phyloP scores from a whole-genome alignment of 164 flowering plant genomes.

The Tetracentron sinense region DNA sequence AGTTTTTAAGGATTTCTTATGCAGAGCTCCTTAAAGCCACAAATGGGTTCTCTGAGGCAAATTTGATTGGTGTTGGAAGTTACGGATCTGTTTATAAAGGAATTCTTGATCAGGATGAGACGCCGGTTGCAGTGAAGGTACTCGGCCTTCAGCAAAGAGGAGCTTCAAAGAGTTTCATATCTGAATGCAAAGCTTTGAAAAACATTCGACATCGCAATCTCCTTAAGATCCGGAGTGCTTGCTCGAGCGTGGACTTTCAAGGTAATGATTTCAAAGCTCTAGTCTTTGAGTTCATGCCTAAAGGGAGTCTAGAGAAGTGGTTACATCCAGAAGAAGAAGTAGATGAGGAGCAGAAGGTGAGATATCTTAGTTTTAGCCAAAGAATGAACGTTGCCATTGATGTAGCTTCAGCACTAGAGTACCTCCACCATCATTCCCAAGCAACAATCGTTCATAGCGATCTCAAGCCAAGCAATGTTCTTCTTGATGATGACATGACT shows the following conservation, averaged over 20 bases:
- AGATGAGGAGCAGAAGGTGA: neutral
- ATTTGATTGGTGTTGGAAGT: slow-evolving; percentile 5
- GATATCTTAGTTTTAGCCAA: slow-evolving; percentile 4
- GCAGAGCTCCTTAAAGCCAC: slow-evolving; percentile 1
- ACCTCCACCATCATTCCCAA: slow-evolving; percentile 21
- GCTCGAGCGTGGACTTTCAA: no score
- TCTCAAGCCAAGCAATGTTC: slow-evolving; percentile 23
- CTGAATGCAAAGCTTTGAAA: slow-evolving; percentile 16
- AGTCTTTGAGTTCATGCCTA: slow-evolving; percentile 19
- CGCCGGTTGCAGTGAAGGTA: slow-evolving; percentile 20
- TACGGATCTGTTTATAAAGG: slow-evolving; percentile 19
- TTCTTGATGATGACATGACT: slow-evolving; percentile 23
- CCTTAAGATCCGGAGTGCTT: slow-evolving; percentile 13
- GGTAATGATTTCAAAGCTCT: slow-evolving; percentile 26
- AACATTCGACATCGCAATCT: slow-evolving; percentile 23
- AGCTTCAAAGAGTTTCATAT: slow-evolving; percentile 16
- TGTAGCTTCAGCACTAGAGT: slow-evolving; percentile 24
- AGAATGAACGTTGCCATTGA: slow-evolving; percentile 25
- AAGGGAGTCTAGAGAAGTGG: slow-evolving; percentile 25
- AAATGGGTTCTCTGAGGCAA: slow-evolving; percentile 3
- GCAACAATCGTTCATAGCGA: slow-evolving; percentile 23
- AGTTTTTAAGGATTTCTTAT: neutral
- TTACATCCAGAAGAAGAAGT: slow-evolving; percentile 4
- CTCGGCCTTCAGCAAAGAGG: slow-evolving; percentile 13
- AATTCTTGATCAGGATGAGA: slow-evolving; percentile 8